Conservation (phyloP, 2,329 filamentous ascomycete genomes). For the Fusarium kyushuense region DNA sequence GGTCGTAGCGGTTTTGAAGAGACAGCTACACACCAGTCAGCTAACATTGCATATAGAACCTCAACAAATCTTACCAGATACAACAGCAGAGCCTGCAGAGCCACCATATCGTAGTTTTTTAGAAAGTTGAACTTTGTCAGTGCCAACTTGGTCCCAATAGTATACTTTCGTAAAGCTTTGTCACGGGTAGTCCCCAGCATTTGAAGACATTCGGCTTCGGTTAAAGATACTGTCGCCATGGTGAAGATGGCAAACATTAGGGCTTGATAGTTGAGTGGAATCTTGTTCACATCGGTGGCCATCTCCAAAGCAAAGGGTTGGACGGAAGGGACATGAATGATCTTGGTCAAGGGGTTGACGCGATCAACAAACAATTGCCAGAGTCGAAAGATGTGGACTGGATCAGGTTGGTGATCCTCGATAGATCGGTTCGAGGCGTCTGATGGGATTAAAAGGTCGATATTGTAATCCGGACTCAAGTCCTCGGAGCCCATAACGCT, state of each 20-base stretch:
- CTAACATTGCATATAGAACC: conserved; percentile 18
- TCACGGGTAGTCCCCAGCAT: conserved; percentile 64
- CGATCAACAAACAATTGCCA: conserved; percentile 82
- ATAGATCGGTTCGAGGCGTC: conserved; percentile 55
- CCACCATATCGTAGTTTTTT: conserved; percentile 67
- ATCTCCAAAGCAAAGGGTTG: conserved; percentile 75
- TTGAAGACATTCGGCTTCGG: conserved; percentile 65
- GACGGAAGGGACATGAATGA: conserved; percentile 77
- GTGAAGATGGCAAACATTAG: conserved; percentile 75
- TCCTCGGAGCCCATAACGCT: conserved; percentile 63
- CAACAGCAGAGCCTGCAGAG: conserved; percentile 69
- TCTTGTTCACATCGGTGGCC: conserved; percentile 64
- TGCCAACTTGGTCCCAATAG: conserved; percentile 63
- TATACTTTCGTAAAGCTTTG: conserved; percentile 64
- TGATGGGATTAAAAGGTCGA: conserved; percentile 62
- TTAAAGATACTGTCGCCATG: conserved; percentile 68
- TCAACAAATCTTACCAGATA: conserved; percentile 60
- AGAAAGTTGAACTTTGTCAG: conserved; percentile 68
- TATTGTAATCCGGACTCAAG: conserved; percentile 64
- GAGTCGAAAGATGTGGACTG: conserved; percentile 74
- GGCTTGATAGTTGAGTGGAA: conserved; percentile 70
- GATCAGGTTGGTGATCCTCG: conserved; percentile 71
- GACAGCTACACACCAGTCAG: conserved; percentile 58
- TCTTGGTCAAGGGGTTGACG: conserved; percentile 79
- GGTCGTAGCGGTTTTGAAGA: conserved; percentile 68